phyloP scores from a whole-genome alignment of 768 basidiomycete species.

The Lentinula lateritia region DNA sequence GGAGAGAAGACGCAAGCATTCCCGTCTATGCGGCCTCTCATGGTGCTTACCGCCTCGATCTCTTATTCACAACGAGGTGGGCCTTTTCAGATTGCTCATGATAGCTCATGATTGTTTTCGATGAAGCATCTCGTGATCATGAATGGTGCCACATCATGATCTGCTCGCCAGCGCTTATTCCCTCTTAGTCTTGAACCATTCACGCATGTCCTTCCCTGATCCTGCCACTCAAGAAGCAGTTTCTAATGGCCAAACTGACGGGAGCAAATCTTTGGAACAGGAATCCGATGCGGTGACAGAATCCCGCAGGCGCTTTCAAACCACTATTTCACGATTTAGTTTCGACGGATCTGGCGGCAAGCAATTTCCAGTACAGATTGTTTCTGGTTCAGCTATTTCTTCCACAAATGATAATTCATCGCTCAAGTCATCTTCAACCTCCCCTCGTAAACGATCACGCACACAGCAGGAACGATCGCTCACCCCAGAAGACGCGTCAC shows the following conservation, averaged over 20 bases:
- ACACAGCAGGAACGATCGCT: neutral
- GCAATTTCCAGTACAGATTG: neutral
- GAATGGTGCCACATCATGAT: too few species aligned
- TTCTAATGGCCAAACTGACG: neutral
- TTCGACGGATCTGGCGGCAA: neutral
- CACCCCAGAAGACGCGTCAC: neutral
- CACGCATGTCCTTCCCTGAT: neutral
- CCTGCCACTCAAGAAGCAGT: neutral
- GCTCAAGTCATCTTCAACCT: neutral
- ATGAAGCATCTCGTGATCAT: too few species aligned
- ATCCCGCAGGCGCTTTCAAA: neutral
- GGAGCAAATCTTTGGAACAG: neutral
- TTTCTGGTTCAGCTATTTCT: neutral
- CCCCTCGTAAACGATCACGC: neutral
- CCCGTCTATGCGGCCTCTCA: too few species aligned
- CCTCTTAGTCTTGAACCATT: neutral
- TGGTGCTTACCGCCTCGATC: too few species aligned
- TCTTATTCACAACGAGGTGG: too few species aligned
- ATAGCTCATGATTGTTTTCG: too few species aligned
- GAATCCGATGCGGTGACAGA: neutral
- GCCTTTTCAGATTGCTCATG: too few species aligned
- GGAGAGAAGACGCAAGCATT: too few species aligned
- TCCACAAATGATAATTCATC: neutral
- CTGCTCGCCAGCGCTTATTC: neutral
- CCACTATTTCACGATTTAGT: neutral